Percentiles rank a stretch among this genome's conserved stretches.
Conservation (phyloP, 1,284 basidiomycete species). For the Apiotrichum gamsii region DNA sequence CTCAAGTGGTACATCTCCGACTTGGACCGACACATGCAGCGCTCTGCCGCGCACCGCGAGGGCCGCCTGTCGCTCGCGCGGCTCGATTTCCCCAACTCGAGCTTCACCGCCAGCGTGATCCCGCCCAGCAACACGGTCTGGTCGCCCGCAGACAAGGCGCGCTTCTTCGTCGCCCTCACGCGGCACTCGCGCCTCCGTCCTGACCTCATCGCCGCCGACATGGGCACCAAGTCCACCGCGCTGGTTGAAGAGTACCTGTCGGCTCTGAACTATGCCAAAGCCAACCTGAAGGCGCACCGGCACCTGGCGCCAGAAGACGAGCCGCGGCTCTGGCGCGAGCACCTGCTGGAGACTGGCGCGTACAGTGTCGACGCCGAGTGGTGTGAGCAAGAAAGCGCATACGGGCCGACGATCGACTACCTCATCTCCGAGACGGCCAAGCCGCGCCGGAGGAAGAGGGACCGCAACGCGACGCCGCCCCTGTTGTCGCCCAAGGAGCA, state of each 20-base stretch:
- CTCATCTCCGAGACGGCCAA: neutral
- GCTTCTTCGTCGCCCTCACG: constrained; percentile 62
- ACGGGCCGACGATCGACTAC: constrained; percentile 45
- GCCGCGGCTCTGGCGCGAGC: constrained; percentile 11
- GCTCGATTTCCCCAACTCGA: neutral
- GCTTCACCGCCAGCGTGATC: neutral
- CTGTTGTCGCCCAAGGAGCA: neutral
- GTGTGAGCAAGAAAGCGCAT: constrained; percentile 57
- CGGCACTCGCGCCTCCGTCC: constrained; percentile 62
- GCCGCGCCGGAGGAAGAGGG: neutral
- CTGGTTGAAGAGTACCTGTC: constrained; percentile 61
- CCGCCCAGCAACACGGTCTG: constrained; percentile 50
- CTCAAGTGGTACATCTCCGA: constrained; percentile 8
- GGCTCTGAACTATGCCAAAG: constrained; percentile 41
- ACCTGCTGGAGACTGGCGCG: constrained; percentile 24
- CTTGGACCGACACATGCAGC: constrained; percentile 1
- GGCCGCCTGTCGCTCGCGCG: neutral
- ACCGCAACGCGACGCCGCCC: too few species aligned
- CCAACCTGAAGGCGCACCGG: constrained; percentile 25
- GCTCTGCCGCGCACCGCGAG: neutral
- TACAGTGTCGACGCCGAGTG: constrained; percentile 59
- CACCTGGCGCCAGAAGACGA: too few species aligned
- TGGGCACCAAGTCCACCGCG: constrained; percentile 56
- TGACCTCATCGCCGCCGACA: constrained; percentile 62
- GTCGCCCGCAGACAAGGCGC: constrained; percentile 60